Conservation (phyloP, 2,329 filamentous ascomycete species). For the Neofusicoccum sp. region DNA sequence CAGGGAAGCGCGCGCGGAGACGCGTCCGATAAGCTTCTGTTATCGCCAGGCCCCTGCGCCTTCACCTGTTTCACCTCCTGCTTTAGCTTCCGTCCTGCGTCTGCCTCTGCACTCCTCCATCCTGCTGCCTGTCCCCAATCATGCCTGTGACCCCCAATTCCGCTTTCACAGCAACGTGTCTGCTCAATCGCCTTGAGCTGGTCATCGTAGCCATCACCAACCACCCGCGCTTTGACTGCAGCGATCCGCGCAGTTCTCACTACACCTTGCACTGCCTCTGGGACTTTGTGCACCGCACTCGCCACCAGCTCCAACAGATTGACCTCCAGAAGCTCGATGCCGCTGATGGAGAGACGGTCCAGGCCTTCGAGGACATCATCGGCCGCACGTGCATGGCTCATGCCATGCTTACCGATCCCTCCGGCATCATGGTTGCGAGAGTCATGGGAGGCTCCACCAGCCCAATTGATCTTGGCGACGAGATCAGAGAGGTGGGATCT, state of each 20-base stretch:
- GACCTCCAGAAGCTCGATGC: neutral
- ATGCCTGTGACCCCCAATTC: neutral
- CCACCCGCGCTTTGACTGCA: neutral
- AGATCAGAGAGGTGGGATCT: neutral
- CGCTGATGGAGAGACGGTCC: neutral
- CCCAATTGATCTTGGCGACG: slow-evolving; percentile 1
- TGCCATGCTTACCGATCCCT: neutral
- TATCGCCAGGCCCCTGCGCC: neutral
- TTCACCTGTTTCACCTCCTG: neutral
- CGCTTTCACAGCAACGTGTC: neutral
- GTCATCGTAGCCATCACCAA: neutral
- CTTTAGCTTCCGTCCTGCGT: neutral
- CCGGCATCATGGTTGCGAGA: neutral
- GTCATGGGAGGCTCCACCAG: neutral
- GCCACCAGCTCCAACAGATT: neutral
- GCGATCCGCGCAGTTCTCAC: neutral
- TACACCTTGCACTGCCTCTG: neutral
- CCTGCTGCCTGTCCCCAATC: neutral
- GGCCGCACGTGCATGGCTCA: neutral
- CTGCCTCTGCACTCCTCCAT: neutral
- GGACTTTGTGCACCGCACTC: neutral
- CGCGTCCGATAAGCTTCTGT: neutral
- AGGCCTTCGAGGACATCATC: neutral
- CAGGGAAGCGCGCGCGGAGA: neutral
- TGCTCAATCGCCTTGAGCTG: neutral